A percentile compares a stretch with the other conserved stretches of the same genome.
These are phyloP conservation scores for Cicer judaicum DNA, from an alignment of 306 rosid species.

Conservation along the genomic window DNA sequence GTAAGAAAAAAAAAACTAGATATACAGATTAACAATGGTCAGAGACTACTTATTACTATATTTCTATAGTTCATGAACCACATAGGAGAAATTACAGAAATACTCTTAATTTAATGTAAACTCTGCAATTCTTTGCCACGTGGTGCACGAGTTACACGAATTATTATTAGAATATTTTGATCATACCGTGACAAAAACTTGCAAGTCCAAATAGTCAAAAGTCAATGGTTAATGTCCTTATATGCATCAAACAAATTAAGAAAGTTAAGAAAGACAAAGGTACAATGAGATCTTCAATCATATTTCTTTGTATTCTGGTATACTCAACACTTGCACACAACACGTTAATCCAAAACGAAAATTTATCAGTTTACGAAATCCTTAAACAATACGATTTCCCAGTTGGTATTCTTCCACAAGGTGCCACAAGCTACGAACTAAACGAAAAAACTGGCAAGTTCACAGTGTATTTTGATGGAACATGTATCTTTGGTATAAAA, in stretches of 20 bases:
- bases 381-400: constrained; percentile 62
- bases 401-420: constrained; percentile 67
- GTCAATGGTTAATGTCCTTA: constrained; percentile 5
- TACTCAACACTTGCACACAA: not conserved
- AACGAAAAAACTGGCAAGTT: constrained; percentile 55
- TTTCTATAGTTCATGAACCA: too few species aligned
- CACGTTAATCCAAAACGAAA: not conserved
- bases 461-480: constrained; percentile 45
- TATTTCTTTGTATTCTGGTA: constrained; percentile 6
- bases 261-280: not conserved
- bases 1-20: too few species aligned
- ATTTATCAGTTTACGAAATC: constrained; percentile 56
- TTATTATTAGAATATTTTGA: constrained; percentile 19
- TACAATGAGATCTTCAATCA: constrained; percentile 14
- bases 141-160: constrained; percentile 41
- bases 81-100: too few species aligned
- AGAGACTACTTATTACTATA: too few species aligned
- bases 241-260: not conserved
- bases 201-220: constrained; percentile 33
- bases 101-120: too few species aligned
- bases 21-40: too few species aligned
- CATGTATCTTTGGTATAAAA: constrained; percentile 50
- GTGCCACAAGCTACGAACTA: constrained; percentile 59
- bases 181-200: not conserved
- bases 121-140: not conserved